Evolutionary conservation across 345 rosid genomes (phyloP), one percentile per base, ranked within the genome.

Genomic region (Pugionium cornutum): DNA sequence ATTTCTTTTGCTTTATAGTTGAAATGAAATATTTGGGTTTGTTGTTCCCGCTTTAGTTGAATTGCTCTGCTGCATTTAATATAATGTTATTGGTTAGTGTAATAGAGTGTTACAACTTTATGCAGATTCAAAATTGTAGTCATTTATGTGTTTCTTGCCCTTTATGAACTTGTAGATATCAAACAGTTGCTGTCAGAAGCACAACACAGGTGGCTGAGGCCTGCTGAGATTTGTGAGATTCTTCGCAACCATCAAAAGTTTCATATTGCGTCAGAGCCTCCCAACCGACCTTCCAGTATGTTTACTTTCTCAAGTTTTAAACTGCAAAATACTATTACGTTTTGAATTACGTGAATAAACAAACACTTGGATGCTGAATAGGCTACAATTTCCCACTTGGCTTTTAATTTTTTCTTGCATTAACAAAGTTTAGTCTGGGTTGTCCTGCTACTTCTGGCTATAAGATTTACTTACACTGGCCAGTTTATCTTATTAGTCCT

Each of bases 201-300:
- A 6, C 97, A 89, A 64, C 83, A 86, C 71, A 83, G 98, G 62
- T 92, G 98, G 98, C 67, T 92, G 70, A 84, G 96, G 7, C 98
- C 98, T 77, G 89, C 97, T 50, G 97, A 92, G 83, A 92, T 92
- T 68, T 87, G 91, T 74, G 97, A 92, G 78, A 89, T 92, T 74
- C 97, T 92, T 66, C 78, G 86, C 52, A 87, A 86, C 67, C 78
- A 87, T 80, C 83, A 81, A 60, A 86, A 87, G 74, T 92, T 92
- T 75, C 88, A 69, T 11, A 87, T 92, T 75, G 62, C 89, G 3
- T 40, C 96, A 0, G 96, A 92, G 80, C 82, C 98, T 60, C 91
- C 97, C 30, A 79, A 62, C 36, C 76, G 76, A 72, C 98, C 98
- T 9, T 86, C 91, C 62, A 83, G 98, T 92, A 92, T 66, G 84